phyloP scores from a whole-genome alignment of 441 rosid genomes.

The Gossypium lobatum region DNA sequence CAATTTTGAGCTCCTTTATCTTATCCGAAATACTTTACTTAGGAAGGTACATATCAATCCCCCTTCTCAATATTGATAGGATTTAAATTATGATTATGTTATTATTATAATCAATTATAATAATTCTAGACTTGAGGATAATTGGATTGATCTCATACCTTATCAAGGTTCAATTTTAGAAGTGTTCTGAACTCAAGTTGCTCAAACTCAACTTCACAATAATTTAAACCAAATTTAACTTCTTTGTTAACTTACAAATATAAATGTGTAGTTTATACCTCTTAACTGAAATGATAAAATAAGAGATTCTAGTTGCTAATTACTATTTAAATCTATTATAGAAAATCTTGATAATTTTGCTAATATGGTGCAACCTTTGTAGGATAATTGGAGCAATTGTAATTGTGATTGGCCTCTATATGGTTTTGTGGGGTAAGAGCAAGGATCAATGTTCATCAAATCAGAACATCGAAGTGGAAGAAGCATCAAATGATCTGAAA shows the following conservation, averaged over 20 bases:
- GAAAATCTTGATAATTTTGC: neutral
- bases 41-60: slow-evolving; percentile 29
- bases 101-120: too few species aligned
- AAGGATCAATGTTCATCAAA: slow-evolving; percentile 26
- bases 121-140: too few species aligned
- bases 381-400: slow-evolving; percentile 38
- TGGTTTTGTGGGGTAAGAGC: slow-evolving; percentile 43
- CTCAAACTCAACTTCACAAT: too few species aligned
- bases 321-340: neutral
- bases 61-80: neutral
- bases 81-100: too few species aligned
- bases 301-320: neutral
- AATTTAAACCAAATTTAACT: too few species aligned
- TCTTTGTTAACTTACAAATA: too few species aligned
- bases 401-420: slow-evolving; percentile 35
- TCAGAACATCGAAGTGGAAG: neutral
- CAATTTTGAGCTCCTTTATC: slow-evolving; percentile 31
- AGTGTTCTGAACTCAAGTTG: too few species aligned
- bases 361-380: neutral
- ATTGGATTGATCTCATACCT: too few species aligned
- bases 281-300: too few species aligned
- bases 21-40: slow-evolving; percentile 27
- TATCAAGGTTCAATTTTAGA: too few species aligned
- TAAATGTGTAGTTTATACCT: too few species aligned
- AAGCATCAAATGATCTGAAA: neutral